phyloP scores from a whole-genome alignment of 164 flowering plant genomes.

The Liquidambar formosana region DNA sequence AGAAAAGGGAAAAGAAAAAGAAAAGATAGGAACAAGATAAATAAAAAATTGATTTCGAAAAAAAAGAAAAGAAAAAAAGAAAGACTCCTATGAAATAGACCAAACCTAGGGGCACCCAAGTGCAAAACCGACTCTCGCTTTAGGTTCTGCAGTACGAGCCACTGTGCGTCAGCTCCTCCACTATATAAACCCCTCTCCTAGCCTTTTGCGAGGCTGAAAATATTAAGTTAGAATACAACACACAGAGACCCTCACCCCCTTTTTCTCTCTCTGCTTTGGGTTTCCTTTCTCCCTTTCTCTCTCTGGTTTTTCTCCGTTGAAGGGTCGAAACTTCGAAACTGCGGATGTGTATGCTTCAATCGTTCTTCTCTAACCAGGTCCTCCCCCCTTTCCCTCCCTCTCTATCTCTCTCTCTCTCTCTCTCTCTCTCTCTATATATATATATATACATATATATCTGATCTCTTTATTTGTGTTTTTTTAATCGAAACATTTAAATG shows the following conservation, averaged over 20 bases:
- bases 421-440: background rate
- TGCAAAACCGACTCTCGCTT: too few relatives aligned
- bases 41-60: too few relatives aligned
- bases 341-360: conserved; percentile 38
- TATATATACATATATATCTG: background rate
- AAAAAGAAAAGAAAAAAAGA: too few relatives aligned
- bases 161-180: too few relatives aligned
- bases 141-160: too few relatives aligned
- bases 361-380: conserved; percentile 15
- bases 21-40: too few relatives aligned
- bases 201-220: too few relatives aligned
- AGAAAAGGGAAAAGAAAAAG: too few relatives aligned
- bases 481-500: background rate
- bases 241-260: background rate
- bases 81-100: too few relatives aligned
- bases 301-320: conserved; percentile 9
- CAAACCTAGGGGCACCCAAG: too few relatives aligned
- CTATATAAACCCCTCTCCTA: too few relatives aligned
- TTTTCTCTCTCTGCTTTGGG: conserved; percentile 24
- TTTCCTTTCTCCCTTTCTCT: conserved; percentile 19
- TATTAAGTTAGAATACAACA: too few relatives aligned
- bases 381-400: background rate
- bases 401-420: conserved; percentile 4
- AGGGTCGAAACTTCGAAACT: conserved; percentile 12
- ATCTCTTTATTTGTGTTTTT: background rate